Conservation (phyloP, 805 yeast genomes). For the Saturnispora diversa region DNA sequence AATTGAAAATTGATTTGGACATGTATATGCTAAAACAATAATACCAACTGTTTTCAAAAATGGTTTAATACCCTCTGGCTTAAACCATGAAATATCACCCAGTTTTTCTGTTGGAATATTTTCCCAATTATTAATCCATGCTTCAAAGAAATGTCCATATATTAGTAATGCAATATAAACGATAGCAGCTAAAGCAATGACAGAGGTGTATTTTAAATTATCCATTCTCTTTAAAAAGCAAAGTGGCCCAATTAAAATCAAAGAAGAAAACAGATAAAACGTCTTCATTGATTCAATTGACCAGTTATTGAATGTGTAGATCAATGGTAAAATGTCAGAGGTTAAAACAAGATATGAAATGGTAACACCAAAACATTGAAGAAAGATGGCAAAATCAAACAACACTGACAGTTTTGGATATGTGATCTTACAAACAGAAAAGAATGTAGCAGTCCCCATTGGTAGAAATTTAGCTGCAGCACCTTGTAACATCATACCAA, state of each 20-base stretch:
- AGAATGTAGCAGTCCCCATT: constrained; percentile 59
- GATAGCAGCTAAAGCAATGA: constrained; percentile 62
- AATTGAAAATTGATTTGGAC: constrained; percentile 74
- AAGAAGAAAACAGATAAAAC: constrained; percentile 48
- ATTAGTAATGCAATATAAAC: constrained; percentile 53
- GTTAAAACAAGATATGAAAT: constrained; percentile 63
- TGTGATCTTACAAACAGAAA: constrained; percentile 60
- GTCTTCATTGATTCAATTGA: constrained; percentile 29
- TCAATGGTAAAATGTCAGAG: constrained; percentile 68
- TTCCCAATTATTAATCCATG: constrained; percentile 22
- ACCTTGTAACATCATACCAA: constrained; percentile 58
- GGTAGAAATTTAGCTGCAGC: constrained; percentile 50
- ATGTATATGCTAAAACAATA: constrained; percentile 72
- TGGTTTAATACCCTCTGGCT: constrained; percentile 37
- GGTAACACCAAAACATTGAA: constrained; percentile 76
- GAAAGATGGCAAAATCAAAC: constrained; percentile 67
- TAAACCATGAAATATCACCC: constrained; percentile 36
- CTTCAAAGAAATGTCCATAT: constrained; percentile 38
- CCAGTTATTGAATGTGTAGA: constrained; percentile 33
- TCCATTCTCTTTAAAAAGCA: constrained; percentile 56
- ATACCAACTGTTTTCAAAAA: constrained; percentile 61
- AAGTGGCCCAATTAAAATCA: constrained; percentile 52
- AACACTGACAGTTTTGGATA: constrained; percentile 61
- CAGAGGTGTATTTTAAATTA: constrained; percentile 59
- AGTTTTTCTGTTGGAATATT: constrained; percentile 37